These are phyloP conservation scores for Cairneyella variabilis DNA, from an alignment of 495 filamentous ascomycete genomes.

Conservation along the genomic window DNA sequence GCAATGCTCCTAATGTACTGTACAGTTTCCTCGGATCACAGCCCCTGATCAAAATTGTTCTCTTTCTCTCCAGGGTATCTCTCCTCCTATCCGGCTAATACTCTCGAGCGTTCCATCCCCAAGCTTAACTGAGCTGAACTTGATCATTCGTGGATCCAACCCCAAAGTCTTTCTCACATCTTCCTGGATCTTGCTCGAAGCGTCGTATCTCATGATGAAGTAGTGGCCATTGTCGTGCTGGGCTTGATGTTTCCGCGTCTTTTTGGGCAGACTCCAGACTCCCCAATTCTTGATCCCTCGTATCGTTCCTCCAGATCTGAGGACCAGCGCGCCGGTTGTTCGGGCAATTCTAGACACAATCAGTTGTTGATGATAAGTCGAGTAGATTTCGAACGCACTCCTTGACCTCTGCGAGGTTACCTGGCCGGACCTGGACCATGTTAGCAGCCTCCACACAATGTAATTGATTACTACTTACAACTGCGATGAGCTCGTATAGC, in stretches of 20 bases:
- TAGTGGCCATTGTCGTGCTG: slow-evolving; percentile 83
- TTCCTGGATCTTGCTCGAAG: slow-evolving; percentile 63
- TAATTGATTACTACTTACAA: slow-evolving; percentile 53
- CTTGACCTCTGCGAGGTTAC: slow-evolving; percentile 85
- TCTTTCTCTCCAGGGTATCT: slow-evolving; percentile 20
- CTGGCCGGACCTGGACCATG: slow-evolving; percentile 71
- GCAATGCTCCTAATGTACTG: slow-evolving; percentile 24
- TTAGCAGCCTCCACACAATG: slow-evolving; percentile 18
- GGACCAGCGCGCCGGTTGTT: slow-evolving; percentile 77
- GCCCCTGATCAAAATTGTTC: slow-evolving; percentile 18
- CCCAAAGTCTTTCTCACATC: slow-evolving; percentile 67
- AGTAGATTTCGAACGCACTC: slow-evolving; percentile 56
- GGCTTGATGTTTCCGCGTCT: slow-evolving; percentile 71
- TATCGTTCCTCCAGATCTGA: slow-evolving; percentile 82
- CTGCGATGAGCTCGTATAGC: slow-evolving; percentile 96
- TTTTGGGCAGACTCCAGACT: slow-evolving; percentile 73
- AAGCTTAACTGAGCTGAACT: slow-evolving; percentile 80
- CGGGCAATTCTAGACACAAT: slow-evolving; percentile 93
- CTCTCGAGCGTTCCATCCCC: slow-evolving; percentile 71
- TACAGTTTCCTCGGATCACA: not conserved
- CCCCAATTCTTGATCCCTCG: slow-evolving; percentile 96
- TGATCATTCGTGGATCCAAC: slow-evolving; percentile 89
- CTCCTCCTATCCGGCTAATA: slow-evolving; percentile 22
- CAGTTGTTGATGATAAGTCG: slow-evolving; percentile 10
- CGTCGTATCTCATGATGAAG: slow-evolving; percentile 96